These are phyloP conservation scores for Trichophyton benhamiae DNA, from an alignment of 2,329 filamentous ascomycete genomes.

Conservation along the genomic window DNA sequence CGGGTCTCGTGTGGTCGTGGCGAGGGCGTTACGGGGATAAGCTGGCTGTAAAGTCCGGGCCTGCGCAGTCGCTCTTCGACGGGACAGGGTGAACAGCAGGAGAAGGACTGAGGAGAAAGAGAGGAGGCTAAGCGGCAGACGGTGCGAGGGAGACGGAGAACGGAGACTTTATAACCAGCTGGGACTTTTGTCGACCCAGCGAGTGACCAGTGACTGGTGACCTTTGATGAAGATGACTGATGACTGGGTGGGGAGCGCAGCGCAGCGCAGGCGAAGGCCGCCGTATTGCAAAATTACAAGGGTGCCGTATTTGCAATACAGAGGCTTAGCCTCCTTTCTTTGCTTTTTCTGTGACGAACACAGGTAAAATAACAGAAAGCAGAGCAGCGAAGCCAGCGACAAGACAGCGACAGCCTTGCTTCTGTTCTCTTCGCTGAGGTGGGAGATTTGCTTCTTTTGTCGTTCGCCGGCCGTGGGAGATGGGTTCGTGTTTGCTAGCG, in stretches of 20 bases:
- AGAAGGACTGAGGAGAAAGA: slow-evolving; percentile 1
- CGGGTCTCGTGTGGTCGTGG: not conserved
- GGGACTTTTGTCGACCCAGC: not conserved
- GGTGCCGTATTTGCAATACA: not conserved
- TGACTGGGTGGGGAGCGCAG: too few relatives aligned
- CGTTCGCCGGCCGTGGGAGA: not conserved
- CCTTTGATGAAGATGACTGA: not conserved
- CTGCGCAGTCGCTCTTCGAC: not conserved
- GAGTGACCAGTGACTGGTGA: slow-evolving; percentile 2
- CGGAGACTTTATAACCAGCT: not conserved
- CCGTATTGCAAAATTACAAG: not conserved
- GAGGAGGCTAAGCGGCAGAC: not conserved
- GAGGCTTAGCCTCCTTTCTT: not conserved
- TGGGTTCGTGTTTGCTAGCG: not conserved
- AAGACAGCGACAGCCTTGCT: not conserved
- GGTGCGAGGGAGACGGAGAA: not conserved
- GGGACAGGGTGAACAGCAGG: slow-evolving; percentile 7
- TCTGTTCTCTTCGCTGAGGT: not conserved
- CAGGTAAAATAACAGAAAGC: too few relatives aligned
- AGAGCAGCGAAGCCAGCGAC: too few relatives aligned
- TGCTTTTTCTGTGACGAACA: not conserved
- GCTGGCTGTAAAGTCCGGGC: not conserved
- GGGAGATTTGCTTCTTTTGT: not conserved
- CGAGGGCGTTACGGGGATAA: slow-evolving; percentile 1
- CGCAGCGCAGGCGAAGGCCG: not conserved